phyloP scores from a whole-genome alignment of 1,284 basidiomycete genomes.

The Phellopilus nigrolimitatus region DNA sequence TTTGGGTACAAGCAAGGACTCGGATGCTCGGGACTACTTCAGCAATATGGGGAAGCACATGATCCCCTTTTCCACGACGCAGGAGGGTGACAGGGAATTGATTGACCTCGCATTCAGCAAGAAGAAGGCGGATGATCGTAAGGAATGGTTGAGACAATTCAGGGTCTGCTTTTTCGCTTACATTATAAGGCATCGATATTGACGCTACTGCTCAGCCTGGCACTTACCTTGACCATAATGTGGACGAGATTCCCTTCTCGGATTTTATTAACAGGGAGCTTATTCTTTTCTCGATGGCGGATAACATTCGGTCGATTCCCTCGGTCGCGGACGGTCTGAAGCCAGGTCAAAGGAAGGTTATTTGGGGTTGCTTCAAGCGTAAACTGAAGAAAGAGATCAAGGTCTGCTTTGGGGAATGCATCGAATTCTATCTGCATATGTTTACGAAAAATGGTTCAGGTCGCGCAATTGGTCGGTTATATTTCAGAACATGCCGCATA shows the following conservation, averaged over 20 bases:
- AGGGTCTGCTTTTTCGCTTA: slow-evolving; percentile 45
- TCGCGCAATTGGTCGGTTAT: slow-evolving; percentile 93
- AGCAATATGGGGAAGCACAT: slow-evolving; percentile 89
- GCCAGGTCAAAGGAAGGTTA: slow-evolving; percentile 97
- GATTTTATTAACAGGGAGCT: slow-evolving; percentile 99
- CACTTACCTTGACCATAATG: slow-evolving; percentile 89
- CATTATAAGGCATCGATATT: slow-evolving; percentile 8
- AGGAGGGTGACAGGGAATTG: slow-evolving; percentile 81
- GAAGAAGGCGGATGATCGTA: slow-evolving; percentile 98
- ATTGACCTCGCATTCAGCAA: slow-evolving; percentile 99
- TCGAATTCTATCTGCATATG: background rate
- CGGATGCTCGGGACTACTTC: slow-evolving; percentile 93
- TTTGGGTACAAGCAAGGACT: slow-evolving; percentile 89
- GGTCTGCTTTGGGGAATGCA: slow-evolving; percentile 37
- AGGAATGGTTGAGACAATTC: slow-evolving; percentile 97
- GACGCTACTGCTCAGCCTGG: slow-evolving; percentile 64
- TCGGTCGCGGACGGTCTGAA: slow-evolving; percentile 94
- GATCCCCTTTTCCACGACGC: slow-evolving; percentile 83
- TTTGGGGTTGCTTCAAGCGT: slow-evolving; percentile 94
- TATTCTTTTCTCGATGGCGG: slow-evolving; percentile 99
- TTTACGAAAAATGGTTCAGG: slow-evolving; percentile 39
- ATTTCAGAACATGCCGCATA: slow-evolving; percentile 93
- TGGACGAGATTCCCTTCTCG: slow-evolving; percentile 80
- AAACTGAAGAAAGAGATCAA: slow-evolving; percentile 93
- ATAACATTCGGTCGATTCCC: slow-evolving; percentile 95